phyloP scores from a whole-genome alignment of 495 filamentous ascomycete genomes.

The Daldinia decipiens region DNA sequence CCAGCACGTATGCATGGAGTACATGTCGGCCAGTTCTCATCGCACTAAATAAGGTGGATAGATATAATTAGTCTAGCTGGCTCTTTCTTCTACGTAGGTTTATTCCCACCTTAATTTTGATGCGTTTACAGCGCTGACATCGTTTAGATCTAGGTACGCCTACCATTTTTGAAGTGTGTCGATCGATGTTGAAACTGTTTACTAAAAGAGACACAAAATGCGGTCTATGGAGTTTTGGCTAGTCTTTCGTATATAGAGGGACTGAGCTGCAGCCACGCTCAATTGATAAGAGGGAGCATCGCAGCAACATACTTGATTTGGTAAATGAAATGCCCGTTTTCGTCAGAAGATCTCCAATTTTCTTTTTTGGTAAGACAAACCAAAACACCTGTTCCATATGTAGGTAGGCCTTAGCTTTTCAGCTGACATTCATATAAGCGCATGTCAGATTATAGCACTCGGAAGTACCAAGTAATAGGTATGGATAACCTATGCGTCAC shows the following conservation, averaged over 20 bases:
- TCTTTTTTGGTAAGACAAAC: not conserved
- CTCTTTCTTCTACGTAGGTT: not conserved
- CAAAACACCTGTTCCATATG: not conserved
- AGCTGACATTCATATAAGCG: not conserved
- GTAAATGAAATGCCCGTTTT: not conserved
- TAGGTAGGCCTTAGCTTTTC: not conserved
- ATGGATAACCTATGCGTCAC: no score
- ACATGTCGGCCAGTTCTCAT: slow-evolving; percentile 40
- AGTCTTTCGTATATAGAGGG: slow-evolving; percentile 10
- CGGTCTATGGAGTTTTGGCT: not conserved
- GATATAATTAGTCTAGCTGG: not conserved
- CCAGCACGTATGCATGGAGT: slow-evolving; percentile 32
- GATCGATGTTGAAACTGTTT: slow-evolving; percentile 13
- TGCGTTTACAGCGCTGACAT: slow-evolving; percentile 35
- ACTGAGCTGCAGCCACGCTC: not conserved
- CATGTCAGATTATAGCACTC: not conserved
- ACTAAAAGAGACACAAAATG: slow-evolving; percentile 20
- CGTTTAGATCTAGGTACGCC: slow-evolving; percentile 35
- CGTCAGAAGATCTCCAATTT: not conserved
- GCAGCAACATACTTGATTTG: slow-evolving; percentile 21
- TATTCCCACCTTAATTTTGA: slow-evolving; percentile 33
- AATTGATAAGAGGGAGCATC: not conserved
- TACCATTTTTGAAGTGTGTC: slow-evolving; percentile 20
- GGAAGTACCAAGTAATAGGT: no score
- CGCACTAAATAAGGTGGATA: slow-evolving; percentile 16